Conservation (phyloP, 2,329 filamentous ascomycete species). For the Fusarium musae region DNA sequence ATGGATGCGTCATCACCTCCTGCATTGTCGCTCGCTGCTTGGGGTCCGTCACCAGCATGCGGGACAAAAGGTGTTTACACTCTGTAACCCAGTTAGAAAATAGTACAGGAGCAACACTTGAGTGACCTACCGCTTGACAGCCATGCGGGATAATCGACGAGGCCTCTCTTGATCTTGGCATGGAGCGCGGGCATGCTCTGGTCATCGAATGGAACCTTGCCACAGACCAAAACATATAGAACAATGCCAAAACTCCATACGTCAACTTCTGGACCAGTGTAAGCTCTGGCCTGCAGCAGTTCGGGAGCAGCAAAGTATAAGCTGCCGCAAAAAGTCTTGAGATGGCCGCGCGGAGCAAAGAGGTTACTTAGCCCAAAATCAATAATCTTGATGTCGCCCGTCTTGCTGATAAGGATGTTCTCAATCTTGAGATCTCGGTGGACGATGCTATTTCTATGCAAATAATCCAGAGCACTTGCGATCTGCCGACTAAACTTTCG, state of each 20-base stretch:
- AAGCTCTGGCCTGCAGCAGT: slow-evolving; percentile 90
- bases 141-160: slow-evolving; percentile 96
- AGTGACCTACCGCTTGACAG: slow-evolving; percentile 79
- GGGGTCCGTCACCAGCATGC: slow-evolving; percentile 96
- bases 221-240: slow-evolving; percentile 94
- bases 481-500: slow-evolving; percentile 98
- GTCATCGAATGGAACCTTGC: slow-evolving; percentile 98
- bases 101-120: background rate
- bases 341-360: slow-evolving; percentile 83
- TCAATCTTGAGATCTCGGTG: slow-evolving; percentile 98
- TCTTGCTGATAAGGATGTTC: slow-evolving; percentile 99
- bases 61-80: slow-evolving; percentile 90
- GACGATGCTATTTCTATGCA: slow-evolving; percentile 97
- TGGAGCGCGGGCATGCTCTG: slow-evolving; percentile 99
- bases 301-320: slow-evolving; percentile 98
- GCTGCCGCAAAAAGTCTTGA: slow-evolving; percentile 98
- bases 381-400: slow-evolving; percentile 98
- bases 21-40: slow-evolving; percentile 84
- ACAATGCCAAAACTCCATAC: slow-evolving; percentile 99
- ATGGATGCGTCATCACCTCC: slow-evolving; percentile 94
- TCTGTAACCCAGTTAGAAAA: slow-evolving; percentile 67
- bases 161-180: slow-evolving; percentile 97
- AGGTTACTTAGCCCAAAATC: slow-evolving; percentile 98
- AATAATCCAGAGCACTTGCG: slow-evolving; percentile 95
- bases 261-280: slow-evolving; percentile 96